Percentiles rank a stretch among this genome's conserved stretches.
phyloP scores from a whole-genome alignment of 2,329 filamentous ascomycete species.

The Nemania serpens region DNA sequence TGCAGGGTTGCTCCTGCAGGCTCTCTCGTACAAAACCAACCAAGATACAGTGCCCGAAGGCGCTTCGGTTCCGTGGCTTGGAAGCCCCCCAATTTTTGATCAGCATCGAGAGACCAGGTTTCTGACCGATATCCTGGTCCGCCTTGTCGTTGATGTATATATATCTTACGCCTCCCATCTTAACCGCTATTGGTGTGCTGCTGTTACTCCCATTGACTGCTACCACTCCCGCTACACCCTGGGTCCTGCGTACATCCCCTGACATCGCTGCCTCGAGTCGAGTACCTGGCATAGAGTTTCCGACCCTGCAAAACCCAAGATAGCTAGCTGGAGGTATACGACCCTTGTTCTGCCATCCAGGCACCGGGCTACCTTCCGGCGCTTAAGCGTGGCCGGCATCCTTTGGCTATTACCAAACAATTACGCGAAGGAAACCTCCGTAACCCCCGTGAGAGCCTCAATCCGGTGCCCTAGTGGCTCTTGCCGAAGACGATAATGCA shows the following conservation, averaged over 20 bases:
- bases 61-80: neutral
- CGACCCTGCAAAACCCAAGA: neutral
- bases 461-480: constrained; percentile 2
- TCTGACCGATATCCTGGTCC: neutral
- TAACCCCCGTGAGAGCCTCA: constrained; percentile 2
- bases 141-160: neutral
- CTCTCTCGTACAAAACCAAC: no score
- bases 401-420: constrained; percentile 31
- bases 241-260: neutral
- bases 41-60: neutral
- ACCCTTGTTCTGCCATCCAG: constrained; percentile 5
- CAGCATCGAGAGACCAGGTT: neutral
- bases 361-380: neutral
- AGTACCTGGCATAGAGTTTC: constrained; percentile 17
- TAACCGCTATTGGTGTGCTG: neutral
- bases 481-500: constrained; percentile 33
- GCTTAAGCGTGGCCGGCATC: neutral
- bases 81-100: constrained; percentile 10
- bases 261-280: constrained; percentile 1
- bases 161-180: constrained; percentile 1
- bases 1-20: neutral
- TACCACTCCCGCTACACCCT: neutral
- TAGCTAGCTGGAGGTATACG: neutral
- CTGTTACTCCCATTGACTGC: neutral
- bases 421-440: constrained; percentile 32